Evolutionary conservation across 1,284 basidiomycete species (phyloP), one percentile per base, ranked within the genome.

Genomic region (Golubevia pallescens): DNA sequence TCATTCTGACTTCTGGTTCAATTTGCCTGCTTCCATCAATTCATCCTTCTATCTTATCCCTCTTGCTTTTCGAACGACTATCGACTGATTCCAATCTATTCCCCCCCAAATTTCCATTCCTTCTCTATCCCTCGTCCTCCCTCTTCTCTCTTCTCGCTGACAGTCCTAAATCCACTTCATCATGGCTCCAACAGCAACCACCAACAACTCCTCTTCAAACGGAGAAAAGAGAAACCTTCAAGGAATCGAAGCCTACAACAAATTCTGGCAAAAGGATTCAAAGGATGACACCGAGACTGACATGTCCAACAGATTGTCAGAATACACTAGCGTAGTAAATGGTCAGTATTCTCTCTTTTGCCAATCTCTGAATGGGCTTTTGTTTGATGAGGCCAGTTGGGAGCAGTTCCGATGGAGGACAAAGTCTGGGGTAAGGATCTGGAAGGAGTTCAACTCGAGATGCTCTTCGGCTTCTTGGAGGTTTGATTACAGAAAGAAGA

Each of bases 191-290:
- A 66, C 70, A 14, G 69, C 68, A 66, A 70, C 73, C 60, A 48
- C 10, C 42, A 48, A 48, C 10, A 48, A 48, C 42, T 48, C 42
- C 42, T 28, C 28, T 28, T 28, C 28, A n/a, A n/a, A n/a, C n/a
- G n/a, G n/a, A n/a, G 60, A 79, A 66, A 68, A 68, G 52, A 75
- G 83, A 38, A 78, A 85, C 73, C 73, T 73, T 60, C 71, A 74
- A 23, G 81, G 77, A 63, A 84, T 85, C 42, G 75, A 70, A 61
- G 73, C 78, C 71, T 85, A 85, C 72, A 81, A 73, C 69, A 82
- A 84, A 67, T 85, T 80, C 71, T 85, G 83, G 83, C 75, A 85
- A 62, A 73, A 73, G 69, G 77, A 85, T 66, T 75, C 80, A 52
- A 75, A 75, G 62, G 72, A 80, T 67, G 83, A 85, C 67, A 58